phyloP scores from a whole-genome alignment of 148 eudicot genomes.

The Rhododendron simsii region DNA sequence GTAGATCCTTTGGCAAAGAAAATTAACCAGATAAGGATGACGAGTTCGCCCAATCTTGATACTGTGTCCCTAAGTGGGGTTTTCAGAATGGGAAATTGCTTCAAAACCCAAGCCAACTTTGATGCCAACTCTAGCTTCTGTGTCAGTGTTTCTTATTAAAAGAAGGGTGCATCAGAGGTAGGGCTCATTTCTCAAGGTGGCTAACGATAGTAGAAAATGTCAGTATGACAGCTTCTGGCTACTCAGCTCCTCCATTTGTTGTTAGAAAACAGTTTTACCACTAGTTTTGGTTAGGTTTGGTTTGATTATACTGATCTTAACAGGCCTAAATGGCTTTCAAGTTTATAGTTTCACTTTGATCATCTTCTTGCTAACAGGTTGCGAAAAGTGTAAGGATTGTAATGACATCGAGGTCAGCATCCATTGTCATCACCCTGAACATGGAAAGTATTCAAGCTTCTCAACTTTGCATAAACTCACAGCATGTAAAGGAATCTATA shows the following conservation, averaged over 20 bases:
- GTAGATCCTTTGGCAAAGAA: neutral
- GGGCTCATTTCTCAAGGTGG: neutral
- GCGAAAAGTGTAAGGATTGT: slow-evolving; percentile 70
- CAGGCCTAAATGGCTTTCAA: neutral
- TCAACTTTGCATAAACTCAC: slow-evolving; percentile 54
- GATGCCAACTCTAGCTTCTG: neutral
- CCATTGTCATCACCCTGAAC: slow-evolving; percentile 59
- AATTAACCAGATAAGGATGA: neutral
- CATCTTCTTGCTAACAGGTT: slow-evolving; percentile 42
- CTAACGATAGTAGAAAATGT: neutral
- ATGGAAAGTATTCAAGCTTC: slow-evolving; percentile 48
- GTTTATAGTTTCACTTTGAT: neutral
- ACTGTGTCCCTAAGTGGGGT: neutral
- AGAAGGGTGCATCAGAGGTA: neutral
- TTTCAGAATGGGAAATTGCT: neutral
- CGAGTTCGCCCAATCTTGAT: neutral
- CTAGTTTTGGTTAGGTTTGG: neutral
- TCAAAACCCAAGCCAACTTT: neutral
- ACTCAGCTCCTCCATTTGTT: neutral
- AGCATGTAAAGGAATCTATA: slow-evolving; percentile 57
- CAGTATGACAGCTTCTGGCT: neutral
- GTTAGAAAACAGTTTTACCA: neutral
- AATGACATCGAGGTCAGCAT: slow-evolving; percentile 42
- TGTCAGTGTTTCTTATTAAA: neutral
- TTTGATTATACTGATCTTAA: neutral